These are phyloP conservation scores for Chaetomium cochliodes DNA, from an alignment of 495 filamentous ascomycete species.

Conservation along the genomic window DNA sequence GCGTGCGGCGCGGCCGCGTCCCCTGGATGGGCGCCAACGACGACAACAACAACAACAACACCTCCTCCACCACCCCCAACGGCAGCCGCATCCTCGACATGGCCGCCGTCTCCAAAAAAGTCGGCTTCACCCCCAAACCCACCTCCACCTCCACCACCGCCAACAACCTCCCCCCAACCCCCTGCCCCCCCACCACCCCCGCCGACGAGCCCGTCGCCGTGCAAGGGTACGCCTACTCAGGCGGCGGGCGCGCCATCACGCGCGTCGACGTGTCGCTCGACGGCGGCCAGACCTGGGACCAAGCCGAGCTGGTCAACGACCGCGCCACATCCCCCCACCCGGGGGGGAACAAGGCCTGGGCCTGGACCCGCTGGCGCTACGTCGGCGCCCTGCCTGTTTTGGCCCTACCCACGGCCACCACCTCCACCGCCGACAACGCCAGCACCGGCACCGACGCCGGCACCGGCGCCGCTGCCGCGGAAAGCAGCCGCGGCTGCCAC, in stretches of 20 bases:
- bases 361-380: constrained; percentile 56
- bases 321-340: constrained; percentile 30
- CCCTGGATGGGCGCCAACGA: constrained; percentile 23
- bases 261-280: constrained; percentile 59
- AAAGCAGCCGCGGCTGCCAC: constrained; percentile 16
- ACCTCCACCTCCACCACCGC: background rate
- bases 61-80: background rate
- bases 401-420: background rate
- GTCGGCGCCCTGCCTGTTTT: constrained; percentile 25
- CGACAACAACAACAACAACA: no score
- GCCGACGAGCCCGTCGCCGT: constrained; percentile 40
- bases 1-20: constrained; percentile 59
- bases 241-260: constrained; percentile 54
- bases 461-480: no score
- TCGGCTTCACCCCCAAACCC: constrained; percentile 24
- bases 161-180: background rate
- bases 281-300: constrained; percentile 55
- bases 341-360: constrained; percentile 50
- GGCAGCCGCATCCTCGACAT: constrained; percentile 23
- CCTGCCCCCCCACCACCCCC: constrained; percentile 19
- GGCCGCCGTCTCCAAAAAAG: constrained; percentile 22
- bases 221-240: constrained; percentile 59
- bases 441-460: no score
- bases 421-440: background rate
- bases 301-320: constrained; percentile 50